Conservation (phyloP, 495 filamentous ascomycete species). For the Amniculicola lignicola region DNA sequence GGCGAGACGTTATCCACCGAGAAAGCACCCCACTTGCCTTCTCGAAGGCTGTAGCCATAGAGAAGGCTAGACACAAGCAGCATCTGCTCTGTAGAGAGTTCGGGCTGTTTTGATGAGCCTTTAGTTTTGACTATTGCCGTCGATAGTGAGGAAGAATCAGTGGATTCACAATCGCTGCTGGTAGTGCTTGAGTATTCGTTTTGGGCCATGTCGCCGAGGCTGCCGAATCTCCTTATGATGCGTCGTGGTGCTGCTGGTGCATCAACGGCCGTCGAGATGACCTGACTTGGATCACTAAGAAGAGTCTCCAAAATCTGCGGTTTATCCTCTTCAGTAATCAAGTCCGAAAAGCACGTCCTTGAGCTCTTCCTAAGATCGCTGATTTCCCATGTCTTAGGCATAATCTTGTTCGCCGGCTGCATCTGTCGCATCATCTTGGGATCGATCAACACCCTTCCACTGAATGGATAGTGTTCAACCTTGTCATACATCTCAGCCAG, state of each 20-base stretch:
- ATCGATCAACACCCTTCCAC: background rate
- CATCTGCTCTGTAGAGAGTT: background rate
- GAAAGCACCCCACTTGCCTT: conserved; percentile 1
- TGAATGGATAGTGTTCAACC: background rate
- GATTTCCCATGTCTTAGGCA: background rate
- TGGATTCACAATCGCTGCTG: too few species aligned
- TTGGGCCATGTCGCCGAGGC: too few species aligned
- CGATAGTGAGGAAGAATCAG: too few species aligned
- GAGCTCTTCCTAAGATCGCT: background rate
- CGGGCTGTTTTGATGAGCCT: too few species aligned
- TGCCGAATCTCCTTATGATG: too few species aligned
- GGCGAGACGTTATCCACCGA: background rate
- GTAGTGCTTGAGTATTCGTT: too few species aligned
- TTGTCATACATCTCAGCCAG: conserved; percentile 2
- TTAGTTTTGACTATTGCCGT: too few species aligned
- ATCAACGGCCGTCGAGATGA: background rate
- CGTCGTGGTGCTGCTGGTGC: background rate
- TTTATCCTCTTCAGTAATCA: background rate
- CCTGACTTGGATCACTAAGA: background rate
- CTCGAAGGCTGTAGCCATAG: background rate
- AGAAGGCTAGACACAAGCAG: conserved; percentile 1
- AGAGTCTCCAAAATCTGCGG: background rate
- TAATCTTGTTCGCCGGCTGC: background rate
- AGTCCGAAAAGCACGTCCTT: background rate
- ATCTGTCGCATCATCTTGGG: conserved; percentile 3